Evolutionary conservation across 257 asterid species (phyloP), one percentile per base, ranked within the genome.

Genomic region (Fraxinus cuspidata): DNA sequence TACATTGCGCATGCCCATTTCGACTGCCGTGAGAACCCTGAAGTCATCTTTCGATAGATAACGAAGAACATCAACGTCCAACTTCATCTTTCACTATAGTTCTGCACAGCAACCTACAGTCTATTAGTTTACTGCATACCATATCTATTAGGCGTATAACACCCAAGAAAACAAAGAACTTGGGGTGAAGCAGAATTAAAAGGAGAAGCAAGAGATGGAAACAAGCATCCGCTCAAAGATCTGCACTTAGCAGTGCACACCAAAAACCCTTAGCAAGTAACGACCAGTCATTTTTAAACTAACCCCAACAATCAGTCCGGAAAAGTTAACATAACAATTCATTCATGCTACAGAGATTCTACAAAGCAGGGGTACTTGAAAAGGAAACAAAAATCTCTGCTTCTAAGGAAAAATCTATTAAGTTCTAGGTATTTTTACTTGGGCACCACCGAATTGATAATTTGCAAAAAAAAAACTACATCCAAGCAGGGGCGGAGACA

Each of bases 1-100:
- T 63, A 94, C 97, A 81, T 94, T 94, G 79, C 98, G 96, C 99
- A 92, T 91, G 37, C 99, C 99, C 99, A 94, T 85, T 74, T 94
- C 99, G 68, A 94, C 98, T 8, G 99, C 97, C 2, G 99, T 94
- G 51, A 94, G 96, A 81, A 90, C 96, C 88, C 99, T 86, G 78
- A 94, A 94, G 77, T 95, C 99, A 83, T 95, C 99, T 81, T 84
- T 95, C 56, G 98, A 87, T 38, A 95, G 94, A 78, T 91, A 91
- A 44, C 99, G 81, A 88, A 95, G 78, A 13, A 88, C 97, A 27
- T 92, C 67, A 70, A 95, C 99, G 60, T 95, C 92, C 84, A 94
- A 74, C 94, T 94, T 94, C 99, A 92, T 94, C 76, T 47, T 86
- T 32, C 12, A 23, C 78, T 76, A 23, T 63, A 63, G 35, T 27